These are phyloP conservation scores for Leucosporidium scottii DNA, from an alignment of 768 basidiomycete species.

Conservation along the genomic window DNA sequence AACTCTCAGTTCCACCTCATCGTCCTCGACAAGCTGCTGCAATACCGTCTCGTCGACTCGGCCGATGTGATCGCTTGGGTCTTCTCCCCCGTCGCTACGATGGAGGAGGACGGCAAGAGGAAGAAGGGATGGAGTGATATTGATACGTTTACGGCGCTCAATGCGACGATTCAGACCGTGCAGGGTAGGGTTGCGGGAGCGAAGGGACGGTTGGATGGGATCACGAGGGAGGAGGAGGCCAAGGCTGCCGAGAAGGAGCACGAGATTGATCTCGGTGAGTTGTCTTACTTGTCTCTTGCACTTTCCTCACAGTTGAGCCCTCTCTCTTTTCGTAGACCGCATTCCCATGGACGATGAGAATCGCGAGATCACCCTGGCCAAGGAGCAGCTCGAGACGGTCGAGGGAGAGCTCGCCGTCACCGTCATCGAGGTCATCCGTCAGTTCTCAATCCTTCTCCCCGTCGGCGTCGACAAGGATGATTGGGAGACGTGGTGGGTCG, in stretches of 20 bases:
- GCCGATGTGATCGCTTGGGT: constrained; percentile 63
- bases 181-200: constrained; percentile 79
- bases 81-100: not conserved
- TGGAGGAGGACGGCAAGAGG: not conserved
- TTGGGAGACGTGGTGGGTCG: constrained; percentile 80
- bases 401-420: constrained; percentile 69
- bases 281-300: constrained; percentile 41
- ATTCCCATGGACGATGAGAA: constrained; percentile 19
- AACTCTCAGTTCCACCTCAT: constrained; percentile 82
- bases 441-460: constrained; percentile 64
- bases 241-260: constrained; percentile 60
- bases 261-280: constrained; percentile 64
- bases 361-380: constrained; percentile 14
- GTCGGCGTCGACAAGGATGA: constrained; percentile 60
- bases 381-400: constrained; percentile 46
- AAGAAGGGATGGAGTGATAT: constrained; percentile 45
- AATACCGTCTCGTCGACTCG: constrained; percentile 95
- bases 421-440: constrained; percentile 63
- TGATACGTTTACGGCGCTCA: constrained; percentile 74
- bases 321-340: constrained; percentile 49
- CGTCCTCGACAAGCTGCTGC: constrained; percentile 95
- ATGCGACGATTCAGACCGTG: constrained; percentile 77
- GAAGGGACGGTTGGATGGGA: constrained; percentile 59
- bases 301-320: constrained; percentile 18
- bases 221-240: constrained; percentile 88